Base-by-base conservation (phyloP, 2,329 filamentous ascomycete genomes). In the Fusarium vanettenii region DNA sequence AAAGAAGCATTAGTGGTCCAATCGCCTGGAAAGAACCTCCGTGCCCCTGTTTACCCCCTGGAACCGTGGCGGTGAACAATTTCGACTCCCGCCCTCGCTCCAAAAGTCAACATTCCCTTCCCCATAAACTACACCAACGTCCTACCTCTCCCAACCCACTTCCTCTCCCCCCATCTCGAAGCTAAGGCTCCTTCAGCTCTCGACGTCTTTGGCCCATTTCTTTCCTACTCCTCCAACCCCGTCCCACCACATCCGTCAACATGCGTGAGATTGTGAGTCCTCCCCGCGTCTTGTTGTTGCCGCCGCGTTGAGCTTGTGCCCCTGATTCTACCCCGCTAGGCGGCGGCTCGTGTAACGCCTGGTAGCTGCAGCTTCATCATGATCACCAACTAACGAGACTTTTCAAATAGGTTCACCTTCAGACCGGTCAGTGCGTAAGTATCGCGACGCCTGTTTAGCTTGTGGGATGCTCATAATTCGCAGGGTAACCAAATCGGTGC, bases 401-500 rank as follows among this genome's bases (percentile, higher is more conserved):
- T 77, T 77, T 82, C 88, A 83, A 82, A 90, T 84, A 98, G 96
- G 96, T 98, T 88, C 97, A 99, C 89, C 95, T 99, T 82, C 97
- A 99, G 90, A 99, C 97, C 91, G 97, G 97, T 87, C 97, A 99
- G 92, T 98, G 97, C 90, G 96, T 98, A 88, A 88, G 88, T 89
- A 60, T 59, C 73, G 64, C 60, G 39, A 59, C 60, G 37, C 50
- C 37, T 70, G 20, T 41, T 35, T 57, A 55, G 72, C 48, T 52
- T 69, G 76, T 67, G 70, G 43, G 59, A 66, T 69, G 79, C 84
- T 87, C 80, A 88, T 82, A 67, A 71, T 71, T 77, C 81, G 6
- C 82, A 98, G 96, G 97, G 97, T 92, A 99, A 99, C 94, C 97
- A 99, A 94, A 98, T 98, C 82, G 97, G 97, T 96, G 97, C 97